Evolutionary conservation across 305 asterid species (phyloP).

Genomic region (Fraxinus sp.): DNA sequence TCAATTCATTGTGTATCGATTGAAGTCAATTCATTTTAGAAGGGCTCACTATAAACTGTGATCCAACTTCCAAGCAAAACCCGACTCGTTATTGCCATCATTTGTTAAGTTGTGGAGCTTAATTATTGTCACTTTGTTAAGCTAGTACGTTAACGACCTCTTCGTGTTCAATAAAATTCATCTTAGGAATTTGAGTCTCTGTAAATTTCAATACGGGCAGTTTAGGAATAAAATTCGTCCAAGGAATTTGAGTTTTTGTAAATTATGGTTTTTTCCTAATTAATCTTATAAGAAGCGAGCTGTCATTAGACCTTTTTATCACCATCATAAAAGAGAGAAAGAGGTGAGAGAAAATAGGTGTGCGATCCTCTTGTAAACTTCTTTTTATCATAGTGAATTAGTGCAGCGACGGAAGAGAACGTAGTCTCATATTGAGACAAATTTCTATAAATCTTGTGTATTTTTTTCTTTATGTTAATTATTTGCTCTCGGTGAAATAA

Average conservation of each 20-base stretch:
- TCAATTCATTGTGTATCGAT: neutral
- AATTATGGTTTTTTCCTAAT: neutral
- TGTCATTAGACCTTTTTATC: neutral
- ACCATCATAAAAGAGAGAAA: neutral
- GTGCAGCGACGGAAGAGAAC: neutral
- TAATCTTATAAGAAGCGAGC: neutral
- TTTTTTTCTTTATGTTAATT: too few species aligned
- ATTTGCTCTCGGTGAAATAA: neutral
- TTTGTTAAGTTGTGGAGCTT: neutral
- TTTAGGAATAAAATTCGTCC: neutral
- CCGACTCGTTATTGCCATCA: neutral
- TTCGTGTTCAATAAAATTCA: neutral
- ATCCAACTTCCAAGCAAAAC: neutral
- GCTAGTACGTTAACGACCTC: neutral
- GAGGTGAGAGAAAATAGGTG: neutral
- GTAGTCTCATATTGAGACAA: neutral
- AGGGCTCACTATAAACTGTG: neutral
- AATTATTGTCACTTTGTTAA: neutral
- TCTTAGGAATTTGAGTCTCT: neutral
- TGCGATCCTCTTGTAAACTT: neutral
- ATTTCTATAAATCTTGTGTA: neutral
- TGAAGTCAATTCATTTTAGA: neutral
- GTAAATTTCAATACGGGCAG: neutral
- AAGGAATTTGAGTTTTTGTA: neutral
- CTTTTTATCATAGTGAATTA: too few species aligned